These are phyloP conservation scores for Hypoxylon sp. DNA, from an alignment of 2,329 filamentous ascomycete species.

Conservation along the genomic window DNA sequence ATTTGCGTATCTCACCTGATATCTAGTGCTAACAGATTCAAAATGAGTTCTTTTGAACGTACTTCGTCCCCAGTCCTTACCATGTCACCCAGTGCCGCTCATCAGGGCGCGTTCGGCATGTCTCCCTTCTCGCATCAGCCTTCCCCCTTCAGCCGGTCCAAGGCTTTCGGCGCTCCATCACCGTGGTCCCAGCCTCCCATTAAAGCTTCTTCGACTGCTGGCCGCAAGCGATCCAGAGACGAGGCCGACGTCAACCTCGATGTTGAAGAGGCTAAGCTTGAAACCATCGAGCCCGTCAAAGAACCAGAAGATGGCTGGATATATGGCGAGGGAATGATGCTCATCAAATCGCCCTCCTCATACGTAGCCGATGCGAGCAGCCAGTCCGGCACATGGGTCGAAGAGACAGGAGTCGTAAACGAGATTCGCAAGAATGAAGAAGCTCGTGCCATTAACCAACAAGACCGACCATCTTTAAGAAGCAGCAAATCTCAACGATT, in stretches of 20 bases:
- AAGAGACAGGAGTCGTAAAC: constrained; percentile 72
- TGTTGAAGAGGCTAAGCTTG: constrained; percentile 59
- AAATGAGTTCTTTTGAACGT: constrained; percentile 57
- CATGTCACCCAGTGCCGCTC: constrained; percentile 61
- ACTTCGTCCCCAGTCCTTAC: constrained; percentile 58
- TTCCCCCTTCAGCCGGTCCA: constrained; percentile 52
- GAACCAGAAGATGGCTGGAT: constrained; percentile 76
- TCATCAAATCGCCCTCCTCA: constrained; percentile 74
- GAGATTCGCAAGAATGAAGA: constrained; percentile 60
- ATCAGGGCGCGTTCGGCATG: constrained; percentile 60
- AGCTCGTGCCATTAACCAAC: constrained; percentile 60
- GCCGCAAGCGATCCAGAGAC: constrained; percentile 83
- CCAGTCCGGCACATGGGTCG: constrained; percentile 80
- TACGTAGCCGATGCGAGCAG: constrained; percentile 74
- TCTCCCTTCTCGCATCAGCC: constrained; percentile 58
- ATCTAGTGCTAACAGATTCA: constrained; percentile 53
- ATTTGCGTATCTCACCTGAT: constrained; percentile 52
- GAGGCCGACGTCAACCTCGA: constrained; percentile 79
- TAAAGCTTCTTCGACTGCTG: constrained; percentile 61
- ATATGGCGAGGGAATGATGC: constrained; percentile 80
- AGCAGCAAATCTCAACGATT: constrained; percentile 79
- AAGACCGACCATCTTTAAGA: constrained; percentile 68
- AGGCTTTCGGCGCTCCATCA: constrained; percentile 55
- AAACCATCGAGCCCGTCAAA: constrained; percentile 59
- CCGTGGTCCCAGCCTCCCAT: constrained; percentile 53